A percentile compares a stretch with the other conserved stretches of the same genome.
Conservation (phyloP, 2,329 filamentous ascomycete genomes). For the Neospermospora avenae region DNA sequence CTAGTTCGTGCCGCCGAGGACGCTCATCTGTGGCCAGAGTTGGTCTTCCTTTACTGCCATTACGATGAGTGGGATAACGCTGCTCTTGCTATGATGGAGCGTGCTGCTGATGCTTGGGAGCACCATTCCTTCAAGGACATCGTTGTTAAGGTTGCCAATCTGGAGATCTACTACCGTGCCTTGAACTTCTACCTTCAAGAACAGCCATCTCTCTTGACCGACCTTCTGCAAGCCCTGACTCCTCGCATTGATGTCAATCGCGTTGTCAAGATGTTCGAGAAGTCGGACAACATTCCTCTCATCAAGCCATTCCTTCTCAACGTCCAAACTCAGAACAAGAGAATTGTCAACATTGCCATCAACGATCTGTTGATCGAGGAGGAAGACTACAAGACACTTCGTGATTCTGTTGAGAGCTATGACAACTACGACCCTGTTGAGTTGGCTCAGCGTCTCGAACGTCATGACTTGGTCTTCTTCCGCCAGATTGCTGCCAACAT, state of each 20-base stretch:
- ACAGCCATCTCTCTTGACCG: conserved; percentile 92
- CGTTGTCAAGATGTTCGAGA: conserved; percentile 98
- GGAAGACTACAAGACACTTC: conserved; percentile 97
- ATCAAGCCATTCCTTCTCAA: conserved; percentile 99
- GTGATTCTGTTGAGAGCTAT: conserved; percentile 96
- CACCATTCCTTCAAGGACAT: conserved; percentile 99
- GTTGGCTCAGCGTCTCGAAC: conserved; percentile 87
- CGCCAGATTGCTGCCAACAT: conserved; percentile 97
- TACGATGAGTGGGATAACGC: conserved; percentile 99
- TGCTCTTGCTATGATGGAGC: conserved; percentile 95
- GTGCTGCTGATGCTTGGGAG: conserved; percentile 96
- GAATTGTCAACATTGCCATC: conserved; percentile 94
- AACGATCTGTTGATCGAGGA: conserved; percentile 98
- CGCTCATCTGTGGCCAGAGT: conserved; percentile 92
- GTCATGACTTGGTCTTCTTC: conserved; percentile 98
- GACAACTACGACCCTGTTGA: conserved; percentile 98
- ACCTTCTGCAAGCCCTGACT: conserved; percentile 89
- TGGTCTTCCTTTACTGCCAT: conserved; percentile 97
- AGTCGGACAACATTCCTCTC: conserved; percentile 94
- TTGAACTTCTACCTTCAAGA: conserved; percentile 97
- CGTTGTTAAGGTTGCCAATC: conserved; percentile 92
- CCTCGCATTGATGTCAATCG: conserved; percentile 95
- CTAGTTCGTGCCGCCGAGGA: conserved; percentile 95
- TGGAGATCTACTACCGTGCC: conserved; percentile 98
- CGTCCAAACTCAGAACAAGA: conserved; percentile 96